Percentiles rank a stretch among this genome's conserved stretches.
Evolutionary conservation across 1,284 basidiomycete species (phyloP).

Genomic region (Mixia osmundae): DNA sequence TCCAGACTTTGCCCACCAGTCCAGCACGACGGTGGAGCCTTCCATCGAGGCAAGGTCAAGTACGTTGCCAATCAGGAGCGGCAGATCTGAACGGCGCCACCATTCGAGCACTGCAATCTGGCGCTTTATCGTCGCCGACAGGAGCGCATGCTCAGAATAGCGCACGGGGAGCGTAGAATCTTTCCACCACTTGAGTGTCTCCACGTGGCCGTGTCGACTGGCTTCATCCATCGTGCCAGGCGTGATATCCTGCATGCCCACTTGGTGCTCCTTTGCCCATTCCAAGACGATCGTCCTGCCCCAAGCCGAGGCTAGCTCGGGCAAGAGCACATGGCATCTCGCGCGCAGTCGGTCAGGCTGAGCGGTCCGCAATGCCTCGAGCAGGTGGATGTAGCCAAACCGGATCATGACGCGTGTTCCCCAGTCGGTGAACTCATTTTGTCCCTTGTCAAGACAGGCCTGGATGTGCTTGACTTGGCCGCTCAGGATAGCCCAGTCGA

Average conservation of each 20-base stretch:
- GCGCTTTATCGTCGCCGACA: slow-evolving; percentile 46
- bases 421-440: slow-evolving; percentile 28
- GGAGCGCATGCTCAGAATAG: slow-evolving; percentile 48
- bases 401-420: slow-evolving; percentile 41
- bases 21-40: slow-evolving; percentile 29
- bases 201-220: slow-evolving; percentile 40
- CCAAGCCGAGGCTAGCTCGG: slow-evolving; percentile 10
- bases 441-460: slow-evolving; percentile 28
- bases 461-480: slow-evolving; percentile 34
- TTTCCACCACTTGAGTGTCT: slow-evolving; percentile 58
- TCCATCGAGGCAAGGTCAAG: slow-evolving; percentile 54
- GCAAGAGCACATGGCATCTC: slow-evolving; percentile 21
- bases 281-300: slow-evolving; percentile 20
- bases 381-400: slow-evolving; percentile 44
- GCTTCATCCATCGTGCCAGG: slow-evolving; percentile 25
- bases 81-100: slow-evolving; percentile 39
- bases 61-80: slow-evolving; percentile 49
- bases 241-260: slow-evolving; percentile 8
- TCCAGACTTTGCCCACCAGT: slow-evolving; percentile 52
- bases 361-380: not conserved
- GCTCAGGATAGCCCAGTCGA: slow-evolving; percentile 42
- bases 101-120: slow-evolving; percentile 46
- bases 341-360: slow-evolving; percentile 27
- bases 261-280: slow-evolving; percentile 28
- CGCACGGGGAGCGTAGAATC: slow-evolving; percentile 32